phyloP scores from a whole-genome alignment of 345 rosid species.

The Firmiana major region DNA sequence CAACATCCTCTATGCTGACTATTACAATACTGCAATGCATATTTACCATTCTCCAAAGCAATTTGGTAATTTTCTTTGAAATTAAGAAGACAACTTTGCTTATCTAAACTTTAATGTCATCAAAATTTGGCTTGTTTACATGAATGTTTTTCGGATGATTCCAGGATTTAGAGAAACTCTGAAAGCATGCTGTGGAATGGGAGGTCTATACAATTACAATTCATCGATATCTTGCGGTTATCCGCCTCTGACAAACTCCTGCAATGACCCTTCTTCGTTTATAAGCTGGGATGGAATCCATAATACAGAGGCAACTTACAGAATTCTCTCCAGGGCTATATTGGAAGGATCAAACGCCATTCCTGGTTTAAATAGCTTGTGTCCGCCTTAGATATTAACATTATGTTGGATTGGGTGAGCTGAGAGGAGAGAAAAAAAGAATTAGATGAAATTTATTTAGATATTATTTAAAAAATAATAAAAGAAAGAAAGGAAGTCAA shows the following conservation, averaged over 20 bases:
- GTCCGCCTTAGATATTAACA: no score
- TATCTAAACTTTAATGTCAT: no score
- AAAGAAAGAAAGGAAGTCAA: no score
- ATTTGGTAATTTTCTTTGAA: conserved; percentile 27
- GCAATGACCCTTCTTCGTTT: conserved; percentile 27
- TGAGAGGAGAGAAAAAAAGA: no score
- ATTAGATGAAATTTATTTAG: no score
- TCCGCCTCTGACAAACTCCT: conserved; percentile 19
- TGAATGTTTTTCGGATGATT: neutral
- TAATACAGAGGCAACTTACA: conserved; percentile 28
- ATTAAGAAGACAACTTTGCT: no score
- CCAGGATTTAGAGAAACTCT: conserved; percentile 32
- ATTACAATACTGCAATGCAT: conserved; percentile 28
- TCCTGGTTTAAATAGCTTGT: neutral
- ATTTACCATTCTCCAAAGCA: conserved; percentile 28
- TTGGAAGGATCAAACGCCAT: neutral
- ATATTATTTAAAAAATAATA: no score
- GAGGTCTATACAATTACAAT: conserved; percentile 41
- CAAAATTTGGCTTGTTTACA: no score
- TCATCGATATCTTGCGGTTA: conserved; percentile 19
- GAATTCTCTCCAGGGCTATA: conserved; percentile 6
- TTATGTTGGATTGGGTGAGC: no score
- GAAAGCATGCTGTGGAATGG: conserved; percentile 42
- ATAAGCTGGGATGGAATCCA: conserved; percentile 50
- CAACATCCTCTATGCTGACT: conserved; percentile 36